These are phyloP conservation scores for Macadamia integrifolia DNA, from an alignment of 164 flowering plant species.

Conservation along the genomic window DNA sequence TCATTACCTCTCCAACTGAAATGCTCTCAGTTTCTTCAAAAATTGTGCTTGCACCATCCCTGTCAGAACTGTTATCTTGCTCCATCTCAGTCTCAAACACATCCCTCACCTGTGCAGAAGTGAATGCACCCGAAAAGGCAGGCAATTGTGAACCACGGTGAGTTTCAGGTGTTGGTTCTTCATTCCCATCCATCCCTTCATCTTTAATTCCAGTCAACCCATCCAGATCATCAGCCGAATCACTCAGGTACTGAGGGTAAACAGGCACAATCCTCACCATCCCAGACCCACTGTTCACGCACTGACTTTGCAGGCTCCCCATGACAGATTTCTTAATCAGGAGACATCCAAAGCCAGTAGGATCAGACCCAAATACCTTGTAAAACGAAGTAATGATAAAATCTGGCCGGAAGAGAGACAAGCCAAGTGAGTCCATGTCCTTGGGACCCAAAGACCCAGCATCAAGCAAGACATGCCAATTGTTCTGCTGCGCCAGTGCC, in stretches of 20 bases:
- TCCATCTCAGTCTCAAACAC: slow-evolving; percentile 65
- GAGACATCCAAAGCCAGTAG: slow-evolving; percentile 87
- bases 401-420: slow-evolving; percentile 83
- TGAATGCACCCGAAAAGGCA: slow-evolving; percentile 67
- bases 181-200: slow-evolving; percentile 24
- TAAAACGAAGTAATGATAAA: slow-evolving; percentile 80
- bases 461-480: slow-evolving; percentile 92
- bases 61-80: slow-evolving; percentile 63
- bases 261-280: slow-evolving; percentile 66
- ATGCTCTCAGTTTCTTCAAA: slow-evolving; percentile 61
- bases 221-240: slow-evolving; percentile 52
- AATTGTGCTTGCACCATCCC: slow-evolving; percentile 69
- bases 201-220: slow-evolving; percentile 37
- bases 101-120: slow-evolving; percentile 62
- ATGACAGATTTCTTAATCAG: slow-evolving; percentile 79
- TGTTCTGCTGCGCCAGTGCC: slow-evolving; percentile 81
- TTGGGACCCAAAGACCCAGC: slow-evolving; percentile 85
- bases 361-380: slow-evolving; percentile 77
- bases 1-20: slow-evolving; percentile 67
- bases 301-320: slow-evolving; percentile 49
- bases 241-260: slow-evolving; percentile 56
- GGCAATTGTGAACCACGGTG: slow-evolving; percentile 46
- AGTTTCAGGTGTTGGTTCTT: slow-evolving; percentile 33
- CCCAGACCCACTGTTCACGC: slow-evolving; percentile 55
- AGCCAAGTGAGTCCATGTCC: slow-evolving; percentile 90